Evolutionary conservation across 768 basidiomycete species (phyloP).

Genomic region (Coprinopsis marcescibilis): DNA sequence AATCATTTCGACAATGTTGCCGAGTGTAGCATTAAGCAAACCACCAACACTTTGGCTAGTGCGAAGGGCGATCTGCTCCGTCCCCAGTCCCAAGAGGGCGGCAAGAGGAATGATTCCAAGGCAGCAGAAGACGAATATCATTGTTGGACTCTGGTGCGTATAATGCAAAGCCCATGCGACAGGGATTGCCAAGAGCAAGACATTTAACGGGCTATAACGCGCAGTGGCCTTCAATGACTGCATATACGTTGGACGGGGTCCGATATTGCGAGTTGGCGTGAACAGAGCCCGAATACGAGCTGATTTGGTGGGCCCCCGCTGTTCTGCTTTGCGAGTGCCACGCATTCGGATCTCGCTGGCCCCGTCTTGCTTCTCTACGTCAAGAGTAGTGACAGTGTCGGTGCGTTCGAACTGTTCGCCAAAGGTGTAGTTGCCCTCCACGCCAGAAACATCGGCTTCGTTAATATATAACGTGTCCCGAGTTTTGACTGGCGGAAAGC

Average conservation of each 20-base stretch:
- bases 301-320: constrained; percentile 10
- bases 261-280: constrained; percentile 24
- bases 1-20: constrained; percentile 50
- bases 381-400: constrained; percentile 7
- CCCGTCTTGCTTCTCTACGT: constrained; percentile 14
- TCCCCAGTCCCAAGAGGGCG: constrained; percentile 45
- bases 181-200: constrained; percentile 44
- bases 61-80: constrained; percentile 45
- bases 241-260: constrained; percentile 29
- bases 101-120: constrained; percentile 48
- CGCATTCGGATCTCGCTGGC: constrained; percentile 3
- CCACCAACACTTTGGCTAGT: constrained; percentile 47
- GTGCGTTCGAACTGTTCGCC: constrained; percentile 13
- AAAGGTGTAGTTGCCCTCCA: constrained; percentile 10
- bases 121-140: constrained; percentile 42
- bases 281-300: constrained; percentile 26
- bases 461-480: constrained; percentile 10
- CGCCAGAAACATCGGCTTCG: constrained; percentile 7
- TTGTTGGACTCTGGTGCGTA: constrained; percentile 38
- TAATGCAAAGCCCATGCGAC: constrained; percentile 45
- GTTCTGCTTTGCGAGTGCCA: no score
- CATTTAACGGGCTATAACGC: constrained; percentile 33
- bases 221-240: constrained; percentile 26
- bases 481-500: constrained; percentile 9
- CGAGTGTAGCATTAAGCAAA: constrained; percentile 48